Base-by-base conservation (phyloP, 805 yeast species). In the Teunomyces tritomae region DNA sequence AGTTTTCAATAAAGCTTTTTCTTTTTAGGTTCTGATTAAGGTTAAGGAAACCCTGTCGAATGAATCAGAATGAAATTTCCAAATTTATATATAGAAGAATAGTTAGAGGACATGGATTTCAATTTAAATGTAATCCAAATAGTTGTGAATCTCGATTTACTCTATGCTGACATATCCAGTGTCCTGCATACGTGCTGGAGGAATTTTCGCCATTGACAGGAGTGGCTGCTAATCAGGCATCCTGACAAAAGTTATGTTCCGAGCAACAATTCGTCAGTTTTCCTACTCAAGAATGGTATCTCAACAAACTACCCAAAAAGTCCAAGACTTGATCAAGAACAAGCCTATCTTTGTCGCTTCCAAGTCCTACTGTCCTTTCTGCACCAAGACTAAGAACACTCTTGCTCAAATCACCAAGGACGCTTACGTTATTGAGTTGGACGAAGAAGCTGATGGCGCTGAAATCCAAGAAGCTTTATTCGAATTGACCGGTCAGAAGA, bases 401-500 rank as follows among this genome's bases (percentile, higher is more conserved):
- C 67, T 76, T 40, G 56, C 49, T 34, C 72, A 71, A 30, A 59
- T 67, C 49, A 66, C 71, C 48, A 57, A 62, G 52, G 77, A 80
- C 36, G 82, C 83, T n/a, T 76, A 72, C 50, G 63, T 80, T 29
- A 50, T 82, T 29, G 85, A 82, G 61, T 73, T 82, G 54, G 84
- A 82, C 56, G 62, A 58, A 49, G 56, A 72, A 49, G 77, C 69
- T n/a, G 91, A 89, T 51, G 97, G 97, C 49, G 70, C 73, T 42
- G 91, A 84, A 28, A 80, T 90, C 57, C 97, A 91, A 73, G 84
- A 73, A 43, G 95, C 95, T 55, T 76, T 92, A 51, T 67, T 64
- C 45, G 82, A 85, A 63, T 68, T 89, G 50, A 87, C 96, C 34
- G 94, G 96, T 50, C 98, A 92, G 77, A 79, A 83, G 57, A 89